Evolutionary conservation across 164 flowering plant genomes (phyloP).

Genomic region (Warburgia ugandensis): DNA sequence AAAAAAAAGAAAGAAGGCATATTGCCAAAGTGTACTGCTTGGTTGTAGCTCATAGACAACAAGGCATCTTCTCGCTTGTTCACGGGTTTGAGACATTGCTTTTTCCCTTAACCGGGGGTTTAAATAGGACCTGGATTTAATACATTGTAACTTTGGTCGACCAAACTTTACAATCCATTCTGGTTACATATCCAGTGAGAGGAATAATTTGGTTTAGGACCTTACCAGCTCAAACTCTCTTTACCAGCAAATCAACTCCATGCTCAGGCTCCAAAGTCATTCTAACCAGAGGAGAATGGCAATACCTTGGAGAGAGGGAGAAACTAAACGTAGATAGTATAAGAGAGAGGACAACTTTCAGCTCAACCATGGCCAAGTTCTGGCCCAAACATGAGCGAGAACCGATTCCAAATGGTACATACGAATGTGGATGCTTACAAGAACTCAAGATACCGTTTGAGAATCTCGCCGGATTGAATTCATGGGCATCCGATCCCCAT

Average conservation of each 20-base stretch:
- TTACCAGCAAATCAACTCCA: conserved; percentile 18
- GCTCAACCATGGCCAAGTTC: conserved; percentile 10
- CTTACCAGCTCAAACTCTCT: conserved; percentile 3
- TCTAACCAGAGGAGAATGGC: conserved; percentile 13
- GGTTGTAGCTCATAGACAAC: no score
- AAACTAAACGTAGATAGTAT: conserved; percentile 11
- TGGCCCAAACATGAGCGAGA: conserved; percentile 10
- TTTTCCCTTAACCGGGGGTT: no score
- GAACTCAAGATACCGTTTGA: conserved; percentile 9
- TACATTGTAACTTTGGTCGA: no score
- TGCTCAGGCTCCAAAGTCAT: conserved; percentile 20
- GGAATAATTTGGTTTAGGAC: no score
- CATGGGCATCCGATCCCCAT: conserved; percentile 18
- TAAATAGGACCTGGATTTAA: no score
- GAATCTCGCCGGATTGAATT: conserved; percentile 19
- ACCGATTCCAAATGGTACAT: conserved; percentile 14
- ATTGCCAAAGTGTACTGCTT: no score
- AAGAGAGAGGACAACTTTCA: conserved; percentile 8
- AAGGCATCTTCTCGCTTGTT: no score
- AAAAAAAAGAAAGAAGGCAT: no score
- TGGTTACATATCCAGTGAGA: no score
- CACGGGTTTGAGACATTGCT: no score
- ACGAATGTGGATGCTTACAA: conserved; percentile 12
- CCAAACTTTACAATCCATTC: no score
- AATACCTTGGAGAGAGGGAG: conserved; percentile 20